Percentiles rank a stretch among this genome's conserved stretches.
Evolutionary conservation across 2,329 filamentous ascomycete genomes (phyloP).

Genomic region (Trichophyton simii): DNA sequence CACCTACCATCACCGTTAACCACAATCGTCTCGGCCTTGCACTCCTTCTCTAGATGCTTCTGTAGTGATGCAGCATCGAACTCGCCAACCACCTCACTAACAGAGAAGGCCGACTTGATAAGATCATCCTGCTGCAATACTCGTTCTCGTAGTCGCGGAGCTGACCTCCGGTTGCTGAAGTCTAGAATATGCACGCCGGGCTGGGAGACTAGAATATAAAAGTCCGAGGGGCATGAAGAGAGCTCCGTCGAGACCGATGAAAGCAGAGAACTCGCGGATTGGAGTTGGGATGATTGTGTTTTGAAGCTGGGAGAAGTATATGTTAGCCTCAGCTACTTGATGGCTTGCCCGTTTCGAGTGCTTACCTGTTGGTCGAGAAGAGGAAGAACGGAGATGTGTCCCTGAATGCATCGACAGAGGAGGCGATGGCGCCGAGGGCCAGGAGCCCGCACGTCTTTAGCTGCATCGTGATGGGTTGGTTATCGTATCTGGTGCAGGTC

Average conservation of each 20-base stretch:
- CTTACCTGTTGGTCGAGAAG: conserved; percentile 73
- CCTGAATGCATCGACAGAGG: conserved; percentile 57
- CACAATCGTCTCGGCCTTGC: conserved; percentile 32
- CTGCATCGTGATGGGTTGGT: conserved; percentile 25
- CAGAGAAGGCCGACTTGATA: conserved; percentile 40
- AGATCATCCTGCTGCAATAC: conserved; percentile 38
- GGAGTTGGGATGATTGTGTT: conserved; percentile 30
- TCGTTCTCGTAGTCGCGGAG: conserved; percentile 43
- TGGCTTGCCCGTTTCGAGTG: background rate
- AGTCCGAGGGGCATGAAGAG: conserved; percentile 55
- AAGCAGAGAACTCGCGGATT: conserved; percentile 33
- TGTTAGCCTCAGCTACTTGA: background rate
- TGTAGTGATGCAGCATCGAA: conserved; percentile 35
- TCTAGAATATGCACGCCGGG: conserved; percentile 60
- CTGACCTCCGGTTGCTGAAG: conserved; percentile 42
- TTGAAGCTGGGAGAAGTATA: conserved; percentile 22
- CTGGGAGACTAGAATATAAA: conserved; percentile 68
- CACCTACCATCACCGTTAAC: conserved; percentile 34
- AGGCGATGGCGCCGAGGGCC: conserved; percentile 37
- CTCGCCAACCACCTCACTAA: conserved; percentile 42
- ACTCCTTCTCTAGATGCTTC: conserved; percentile 34
- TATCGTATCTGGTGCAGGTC: background rate
- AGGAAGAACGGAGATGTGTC: conserved; percentile 84
- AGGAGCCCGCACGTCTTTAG: conserved; percentile 33
- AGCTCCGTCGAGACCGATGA: conserved; percentile 39